These are phyloP conservation scores for Myxozyma nipponensis DNA, from an alignment of 805 yeast genomes.

Conservation along the genomic window DNA sequence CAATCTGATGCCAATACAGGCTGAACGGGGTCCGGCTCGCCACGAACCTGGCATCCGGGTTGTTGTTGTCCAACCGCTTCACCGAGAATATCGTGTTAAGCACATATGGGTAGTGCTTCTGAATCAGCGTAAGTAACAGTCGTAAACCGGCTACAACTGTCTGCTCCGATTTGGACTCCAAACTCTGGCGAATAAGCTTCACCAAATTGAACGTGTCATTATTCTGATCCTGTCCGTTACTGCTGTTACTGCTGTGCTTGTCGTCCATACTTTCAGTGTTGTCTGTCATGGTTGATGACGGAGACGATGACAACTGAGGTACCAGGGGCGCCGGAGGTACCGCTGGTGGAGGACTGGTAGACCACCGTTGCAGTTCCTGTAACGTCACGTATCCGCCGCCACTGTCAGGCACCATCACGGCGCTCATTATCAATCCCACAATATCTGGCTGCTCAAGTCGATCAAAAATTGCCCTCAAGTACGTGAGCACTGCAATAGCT, in stretches of 20 bases:
- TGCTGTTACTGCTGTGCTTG: too few species aligned
- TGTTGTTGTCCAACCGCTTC: neutral
- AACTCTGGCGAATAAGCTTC: slow-evolving; percentile 23
- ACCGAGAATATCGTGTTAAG: slow-evolving; percentile 19
- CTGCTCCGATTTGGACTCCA: slow-evolving; percentile 25
- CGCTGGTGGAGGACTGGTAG: neutral
- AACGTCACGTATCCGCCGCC: neutral
- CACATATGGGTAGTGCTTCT: slow-evolving; percentile 33
- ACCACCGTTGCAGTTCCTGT: neutral
- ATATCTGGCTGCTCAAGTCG: slow-evolving; percentile 12
- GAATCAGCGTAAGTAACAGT: slow-evolving; percentile 29
- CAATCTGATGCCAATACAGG: slow-evolving; percentile 22
- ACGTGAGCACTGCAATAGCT: slow-evolving; percentile 29
- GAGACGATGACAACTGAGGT: neutral
- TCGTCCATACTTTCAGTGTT: too few species aligned
- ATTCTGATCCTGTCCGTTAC: neutral
- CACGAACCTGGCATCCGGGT: slow-evolving; percentile 13
- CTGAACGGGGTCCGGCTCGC: slow-evolving; percentile 17
- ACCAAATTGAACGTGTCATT: slow-evolving; percentile 13
- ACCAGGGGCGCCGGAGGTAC: neutral
- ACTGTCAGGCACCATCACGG: neutral
- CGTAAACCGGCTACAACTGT: slow-evolving; percentile 27
- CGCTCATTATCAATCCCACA: slow-evolving; percentile 4
- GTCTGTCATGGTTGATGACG: neutral
- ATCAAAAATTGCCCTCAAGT: slow-evolving; percentile 31